phyloP scores from a whole-genome alignment of 2,329 filamentous ascomycete genomes.

The Cylindrodendrum hubeiense region DNA sequence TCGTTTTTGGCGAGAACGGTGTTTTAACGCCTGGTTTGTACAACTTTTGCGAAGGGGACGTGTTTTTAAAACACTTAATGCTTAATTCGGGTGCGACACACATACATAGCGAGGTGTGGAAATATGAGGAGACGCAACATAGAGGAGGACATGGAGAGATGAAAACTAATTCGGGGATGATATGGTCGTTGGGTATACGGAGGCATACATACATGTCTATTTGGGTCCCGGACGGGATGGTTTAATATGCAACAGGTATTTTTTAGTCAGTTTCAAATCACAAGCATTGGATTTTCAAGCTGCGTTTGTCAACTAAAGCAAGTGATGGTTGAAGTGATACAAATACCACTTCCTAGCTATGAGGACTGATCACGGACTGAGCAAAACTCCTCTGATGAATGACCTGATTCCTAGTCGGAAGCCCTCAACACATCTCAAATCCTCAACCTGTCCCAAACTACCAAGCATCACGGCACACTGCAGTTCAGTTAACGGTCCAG shows the following conservation, averaged over 20 bases:
- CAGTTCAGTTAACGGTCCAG: no score
- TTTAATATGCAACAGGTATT: constrained; percentile 28
- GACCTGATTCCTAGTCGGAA: not conserved
- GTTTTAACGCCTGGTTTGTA: not conserved
- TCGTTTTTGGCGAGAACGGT: not conserved
- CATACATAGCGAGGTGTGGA: not conserved
- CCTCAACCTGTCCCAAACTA: not conserved
- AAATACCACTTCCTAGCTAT: not conserved
- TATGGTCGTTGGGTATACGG: not conserved
- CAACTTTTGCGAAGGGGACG: not conserved
- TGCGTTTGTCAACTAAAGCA: not conserved
- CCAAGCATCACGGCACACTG: not conserved
- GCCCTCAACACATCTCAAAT: not conserved
- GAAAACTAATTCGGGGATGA: not conserved
- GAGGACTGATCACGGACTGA: not conserved
- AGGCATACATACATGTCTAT: constrained; percentile 23
- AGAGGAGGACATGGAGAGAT: constrained; percentile 2
- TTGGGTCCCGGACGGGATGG: not conserved
- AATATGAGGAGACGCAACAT: constrained; percentile 8
- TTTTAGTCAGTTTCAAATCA: constrained; percentile 29
- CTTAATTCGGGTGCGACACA: constrained; percentile 5
- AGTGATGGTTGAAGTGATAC: not conserved
- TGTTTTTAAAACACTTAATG: constrained; percentile 7
- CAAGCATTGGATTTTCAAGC: not conserved
- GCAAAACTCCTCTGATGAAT: not conserved